phyloP scores from a whole-genome alignment of 345 rosid species.

The Sonneratia alba region DNA sequence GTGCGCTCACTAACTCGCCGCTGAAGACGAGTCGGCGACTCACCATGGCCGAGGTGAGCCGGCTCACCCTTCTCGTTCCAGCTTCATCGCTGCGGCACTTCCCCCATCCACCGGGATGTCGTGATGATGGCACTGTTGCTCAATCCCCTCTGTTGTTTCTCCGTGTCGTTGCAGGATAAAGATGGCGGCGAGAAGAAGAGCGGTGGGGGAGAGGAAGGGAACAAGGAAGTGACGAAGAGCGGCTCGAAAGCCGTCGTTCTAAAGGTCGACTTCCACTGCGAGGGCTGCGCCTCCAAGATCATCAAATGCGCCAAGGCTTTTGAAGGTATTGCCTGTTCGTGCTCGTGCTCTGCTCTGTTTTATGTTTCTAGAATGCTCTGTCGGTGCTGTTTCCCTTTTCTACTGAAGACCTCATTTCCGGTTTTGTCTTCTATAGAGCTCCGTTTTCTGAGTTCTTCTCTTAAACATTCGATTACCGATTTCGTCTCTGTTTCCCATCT shows the following conservation, averaged over 20 bases:
- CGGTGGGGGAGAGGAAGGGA: slow-evolving; percentile 4
- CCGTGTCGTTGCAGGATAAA: slow-evolving; percentile 1
- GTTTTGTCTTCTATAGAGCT: background rate
- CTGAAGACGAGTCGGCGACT: background rate
- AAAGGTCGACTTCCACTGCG: slow-evolving; percentile 36
- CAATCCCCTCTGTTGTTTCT: background rate
- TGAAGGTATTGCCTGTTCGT: slow-evolving; percentile 13
- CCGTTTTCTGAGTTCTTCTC: background rate
- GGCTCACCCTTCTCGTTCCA: background rate
- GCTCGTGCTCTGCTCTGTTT: background rate
- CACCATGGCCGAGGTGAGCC: slow-evolving; percentile 15
- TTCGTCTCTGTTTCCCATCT: background rate
- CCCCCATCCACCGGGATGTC: background rate
- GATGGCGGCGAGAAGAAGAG: slow-evolving; percentile 2
- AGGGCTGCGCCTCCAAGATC: slow-evolving; percentile 31
- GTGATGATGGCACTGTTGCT: background rate
- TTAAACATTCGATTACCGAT: background rate
- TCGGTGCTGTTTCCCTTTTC: background rate
- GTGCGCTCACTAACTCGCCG: background rate
- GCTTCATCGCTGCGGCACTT: background rate
- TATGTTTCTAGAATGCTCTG: too few relatives aligned
- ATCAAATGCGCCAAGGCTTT: slow-evolving; percentile 18
- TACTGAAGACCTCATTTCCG: background rate
- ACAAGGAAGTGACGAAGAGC: slow-evolving; percentile 2
- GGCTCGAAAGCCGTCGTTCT: slow-evolving; percentile 16